These are phyloP conservation scores for Colletotrichum acutatum DNA, from an alignment of 2,329 filamentous ascomycete species.

Conservation along the genomic window DNA sequence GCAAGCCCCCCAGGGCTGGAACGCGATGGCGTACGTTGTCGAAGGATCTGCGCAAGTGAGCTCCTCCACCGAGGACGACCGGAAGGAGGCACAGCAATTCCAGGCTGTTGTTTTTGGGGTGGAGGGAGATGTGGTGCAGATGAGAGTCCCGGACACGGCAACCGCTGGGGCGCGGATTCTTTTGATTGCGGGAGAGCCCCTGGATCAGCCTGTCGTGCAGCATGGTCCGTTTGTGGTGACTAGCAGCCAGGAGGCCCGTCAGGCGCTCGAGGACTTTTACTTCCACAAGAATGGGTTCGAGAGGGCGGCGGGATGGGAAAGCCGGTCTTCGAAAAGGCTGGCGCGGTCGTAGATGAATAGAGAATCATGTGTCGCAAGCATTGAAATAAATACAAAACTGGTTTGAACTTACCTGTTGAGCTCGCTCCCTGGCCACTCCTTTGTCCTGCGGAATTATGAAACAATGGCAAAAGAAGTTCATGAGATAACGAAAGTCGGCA, in stretches of 20 bases:
- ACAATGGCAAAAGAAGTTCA: too few species aligned
- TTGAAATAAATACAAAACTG: too few species aligned
- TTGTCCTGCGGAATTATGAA: too few species aligned
- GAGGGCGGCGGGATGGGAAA: conserved; percentile 80
- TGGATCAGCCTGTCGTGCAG: conserved; percentile 83
- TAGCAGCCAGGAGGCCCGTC: conserved; percentile 75
- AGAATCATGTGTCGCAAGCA: too few species aligned
- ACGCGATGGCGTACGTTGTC: conserved; percentile 88
- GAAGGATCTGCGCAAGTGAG: conserved; percentile 76
- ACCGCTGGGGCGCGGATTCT: conserved; percentile 69
- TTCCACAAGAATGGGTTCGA: conserved; percentile 81
- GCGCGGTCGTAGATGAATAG: too few species aligned
- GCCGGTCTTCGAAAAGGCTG: conserved; percentile 63
- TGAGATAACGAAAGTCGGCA: too few species aligned
- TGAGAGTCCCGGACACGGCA: conserved; percentile 74
- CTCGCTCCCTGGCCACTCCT: too few species aligned
- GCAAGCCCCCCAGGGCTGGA: conserved; percentile 82
- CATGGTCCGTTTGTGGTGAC: conserved; percentile 86
- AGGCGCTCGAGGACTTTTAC: conserved; percentile 82
- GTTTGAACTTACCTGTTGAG: too few species aligned
- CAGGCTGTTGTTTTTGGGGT: conserved; percentile 91
- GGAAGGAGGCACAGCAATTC: conserved; percentile 70
- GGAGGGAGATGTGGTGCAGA: conserved; percentile 78
- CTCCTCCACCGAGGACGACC: conserved; percentile 41
- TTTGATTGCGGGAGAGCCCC: conserved; percentile 79